A percentile compares a stretch with the other conserved stretches of the same genome.
Evolutionary conservation across 305 asterid species (phyloP).

Genomic region (Fraxinus baroniana): DNA sequence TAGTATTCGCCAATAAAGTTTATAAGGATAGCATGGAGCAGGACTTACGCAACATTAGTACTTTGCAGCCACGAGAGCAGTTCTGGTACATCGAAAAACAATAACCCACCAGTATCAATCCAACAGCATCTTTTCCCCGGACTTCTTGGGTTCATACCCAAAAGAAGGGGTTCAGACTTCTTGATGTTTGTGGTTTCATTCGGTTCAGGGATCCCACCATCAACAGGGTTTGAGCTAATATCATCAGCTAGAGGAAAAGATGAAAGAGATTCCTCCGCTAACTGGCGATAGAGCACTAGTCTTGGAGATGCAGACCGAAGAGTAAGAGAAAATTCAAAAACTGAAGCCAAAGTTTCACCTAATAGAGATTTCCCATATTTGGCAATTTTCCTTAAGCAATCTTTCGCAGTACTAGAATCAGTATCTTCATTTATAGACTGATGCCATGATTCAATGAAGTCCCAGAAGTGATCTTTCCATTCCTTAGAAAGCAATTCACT

Average conservation of each 20-base stretch:
- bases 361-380: constrained; percentile 71
- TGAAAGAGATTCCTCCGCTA: constrained; percentile 95
- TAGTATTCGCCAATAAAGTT: not conserved
- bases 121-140: constrained; percentile 81
- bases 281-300: constrained; percentile 77
- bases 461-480: constrained; percentile 86
- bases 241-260: constrained; percentile 82
- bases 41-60: constrained; percentile 60
- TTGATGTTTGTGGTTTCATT: constrained; percentile 41
- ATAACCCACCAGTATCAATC: constrained; percentile 86
- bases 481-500: constrained; percentile 93
- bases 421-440: constrained; percentile 43
- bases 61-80: constrained; percentile 65
- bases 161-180: constrained; percentile 43
- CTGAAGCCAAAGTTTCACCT: constrained; percentile 66
- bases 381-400: constrained; percentile 69
- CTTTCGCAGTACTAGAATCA: constrained; percentile 65
- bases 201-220: constrained; percentile 43
- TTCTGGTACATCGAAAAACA: constrained; percentile 66
- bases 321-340: constrained; percentile 89
- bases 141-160: constrained; percentile 49
- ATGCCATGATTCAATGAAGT: constrained; percentile 90
- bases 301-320: constrained; percentile 98
- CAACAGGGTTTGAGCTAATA: constrained; percentile 34
- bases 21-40: constrained; percentile 17